Evolutionary conservation across 495 filamentous ascomycete genomes (phyloP).

Genomic region (Hypoxylon rickii): DNA sequence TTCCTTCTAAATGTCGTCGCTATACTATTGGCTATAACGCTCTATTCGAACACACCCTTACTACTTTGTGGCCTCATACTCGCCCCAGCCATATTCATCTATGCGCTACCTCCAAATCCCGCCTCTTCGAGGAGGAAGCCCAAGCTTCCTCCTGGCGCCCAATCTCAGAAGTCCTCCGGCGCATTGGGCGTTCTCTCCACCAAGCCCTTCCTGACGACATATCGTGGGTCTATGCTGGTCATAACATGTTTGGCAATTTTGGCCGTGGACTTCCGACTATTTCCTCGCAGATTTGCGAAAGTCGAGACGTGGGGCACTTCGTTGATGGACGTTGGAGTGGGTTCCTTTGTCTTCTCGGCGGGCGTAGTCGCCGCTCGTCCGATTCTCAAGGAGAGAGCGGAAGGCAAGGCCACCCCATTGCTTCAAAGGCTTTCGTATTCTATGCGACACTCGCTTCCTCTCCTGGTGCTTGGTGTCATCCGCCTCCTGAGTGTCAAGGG

Average conservation of each 20-base stretch:
- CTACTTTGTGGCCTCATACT: slow-evolving; percentile 78
- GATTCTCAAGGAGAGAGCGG: slow-evolving; percentile 71
- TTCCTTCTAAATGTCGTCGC: slow-evolving; percentile 84
- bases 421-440: slow-evolving; percentile 61
- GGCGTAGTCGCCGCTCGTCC: slow-evolving; percentile 90
- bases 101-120: slow-evolving; percentile 51
- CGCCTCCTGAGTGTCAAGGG: slow-evolving; percentile 89
- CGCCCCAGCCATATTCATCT: slow-evolving; percentile 67
- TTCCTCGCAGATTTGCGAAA: slow-evolving; percentile 94
- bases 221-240: slow-evolving; percentile 90
- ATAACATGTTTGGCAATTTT: slow-evolving; percentile 90
- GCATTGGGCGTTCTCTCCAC: slow-evolving; percentile 65
- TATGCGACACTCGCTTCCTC: slow-evolving; percentile 77
- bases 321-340: slow-evolving; percentile 96
- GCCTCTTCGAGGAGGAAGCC: slow-evolving; percentile 54
- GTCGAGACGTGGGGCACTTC: slow-evolving; percentile 98
- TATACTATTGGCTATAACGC: slow-evolving; percentile 80
- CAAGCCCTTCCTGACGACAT: slow-evolving; percentile 89
- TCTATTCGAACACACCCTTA: slow-evolving; percentile 77
- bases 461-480: slow-evolving; percentile 79
- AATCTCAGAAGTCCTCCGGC: slow-evolving; percentile 34
- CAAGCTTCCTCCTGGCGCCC: slow-evolving; percentile 58
- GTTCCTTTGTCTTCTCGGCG: slow-evolving; percentile 94
- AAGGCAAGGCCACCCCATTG: slow-evolving; percentile 53
- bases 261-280: slow-evolving; percentile 94